Percentiles rank a stretch among this genome's conserved stretches.
These are phyloP conservation scores for Alnus glutinosa DNA, from an alignment of 306 rosid genomes.

Conservation along the genomic window DNA sequence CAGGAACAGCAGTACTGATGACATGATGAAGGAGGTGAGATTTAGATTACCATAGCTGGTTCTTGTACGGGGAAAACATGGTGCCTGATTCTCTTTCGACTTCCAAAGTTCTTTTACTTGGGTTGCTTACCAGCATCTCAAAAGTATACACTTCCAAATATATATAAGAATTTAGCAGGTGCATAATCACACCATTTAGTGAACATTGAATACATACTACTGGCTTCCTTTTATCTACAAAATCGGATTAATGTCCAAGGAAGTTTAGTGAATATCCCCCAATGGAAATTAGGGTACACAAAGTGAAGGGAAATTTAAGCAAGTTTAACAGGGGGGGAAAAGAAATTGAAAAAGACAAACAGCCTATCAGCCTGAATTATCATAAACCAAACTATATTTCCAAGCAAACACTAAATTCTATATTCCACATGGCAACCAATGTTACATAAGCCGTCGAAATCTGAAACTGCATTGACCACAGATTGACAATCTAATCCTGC, in stretches of 20 bases:
- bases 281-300: background rate
- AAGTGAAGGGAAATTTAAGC: background rate
- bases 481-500: constrained; percentile 26
- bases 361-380: constrained; percentile 30
- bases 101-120: background rate
- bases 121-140: background rate
- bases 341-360: background rate
- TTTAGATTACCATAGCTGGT: no score
- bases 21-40: no score
- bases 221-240: background rate
- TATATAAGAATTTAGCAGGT: background rate
- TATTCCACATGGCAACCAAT: constrained; percentile 45
- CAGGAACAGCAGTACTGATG: no score
- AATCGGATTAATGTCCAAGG: background rate
- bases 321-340: background rate
- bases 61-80: no score
- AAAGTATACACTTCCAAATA: background rate
- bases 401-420: constrained; percentile 47
- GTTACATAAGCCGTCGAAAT: constrained; percentile 47
- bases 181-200: background rate
- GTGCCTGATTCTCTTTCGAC: background rate
- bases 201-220: background rate
- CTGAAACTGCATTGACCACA: constrained; percentile 22
- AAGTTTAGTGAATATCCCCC: background rate
- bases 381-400: constrained; percentile 8